These are phyloP conservation scores for Apophysomyces variabilis DNA, from an alignment of 371 early-diverging fungal genomes.

Conservation along the genomic window DNA sequence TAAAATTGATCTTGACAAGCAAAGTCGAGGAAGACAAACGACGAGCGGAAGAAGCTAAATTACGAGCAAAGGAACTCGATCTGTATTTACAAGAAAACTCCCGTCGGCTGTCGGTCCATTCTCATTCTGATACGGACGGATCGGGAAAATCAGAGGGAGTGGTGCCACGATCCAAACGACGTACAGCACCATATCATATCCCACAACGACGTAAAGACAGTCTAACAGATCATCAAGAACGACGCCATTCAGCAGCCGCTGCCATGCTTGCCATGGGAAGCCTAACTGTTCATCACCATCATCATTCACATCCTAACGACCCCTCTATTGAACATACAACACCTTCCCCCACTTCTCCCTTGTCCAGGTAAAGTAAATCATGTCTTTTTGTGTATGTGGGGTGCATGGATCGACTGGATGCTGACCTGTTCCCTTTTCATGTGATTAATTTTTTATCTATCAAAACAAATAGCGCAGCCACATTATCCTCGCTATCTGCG, in stretches of 20 bases:
- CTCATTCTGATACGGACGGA: constrained; percentile 8
- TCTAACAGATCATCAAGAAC: constrained; percentile 30
- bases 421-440: constrained; percentile 4
- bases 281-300: not conserved
- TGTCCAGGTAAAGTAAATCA: constrained; percentile 9
- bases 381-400: not conserved
- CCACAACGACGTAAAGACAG: constrained; percentile 11
- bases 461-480: not conserved
- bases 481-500: not conserved
- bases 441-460: not conserved
- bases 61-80: constrained; percentile 59
- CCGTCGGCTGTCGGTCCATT: constrained; percentile 9
- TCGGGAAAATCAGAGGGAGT: constrained; percentile 9
- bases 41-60: constrained; percentile 63
- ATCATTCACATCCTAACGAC: not conserved
- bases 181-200: constrained; percentile 6
- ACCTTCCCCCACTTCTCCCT: constrained; percentile 19
- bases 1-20: constrained; percentile 63
- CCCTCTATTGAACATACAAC: constrained; percentile 8
- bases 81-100: constrained; percentile 34
- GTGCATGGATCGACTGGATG: not conserved
- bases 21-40: constrained; percentile 73
- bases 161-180: constrained; percentile 12
- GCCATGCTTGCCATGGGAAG: constrained; percentile 54
- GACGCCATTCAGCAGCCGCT: constrained; percentile 53